phyloP scores from a whole-genome alignment of 163 green algal genomes.

The Prototheca stagnorum region DNA sequence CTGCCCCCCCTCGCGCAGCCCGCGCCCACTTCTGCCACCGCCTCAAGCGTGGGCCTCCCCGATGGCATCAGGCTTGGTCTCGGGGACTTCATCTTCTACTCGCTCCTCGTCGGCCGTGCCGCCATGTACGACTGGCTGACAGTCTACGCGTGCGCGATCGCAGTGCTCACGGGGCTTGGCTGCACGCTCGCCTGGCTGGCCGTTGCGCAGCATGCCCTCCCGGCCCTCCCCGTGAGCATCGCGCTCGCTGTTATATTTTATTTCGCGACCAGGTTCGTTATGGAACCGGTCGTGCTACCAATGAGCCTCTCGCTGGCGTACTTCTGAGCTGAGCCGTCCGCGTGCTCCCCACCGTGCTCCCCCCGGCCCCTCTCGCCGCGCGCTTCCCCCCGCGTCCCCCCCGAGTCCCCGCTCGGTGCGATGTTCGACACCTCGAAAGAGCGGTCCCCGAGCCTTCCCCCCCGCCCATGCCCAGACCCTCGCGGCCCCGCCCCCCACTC shows the following conservation, averaged over 20 bases:
- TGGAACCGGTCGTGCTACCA: slow-evolving; percentile 56
- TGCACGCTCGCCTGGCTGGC: slow-evolving; percentile 78
- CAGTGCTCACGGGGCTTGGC: slow-evolving; percentile 74
- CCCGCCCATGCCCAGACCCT: no score
- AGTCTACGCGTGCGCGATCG: slow-evolving; percentile 70
- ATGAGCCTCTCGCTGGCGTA: slow-evolving; percentile 27
- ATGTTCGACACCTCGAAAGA: background rate
- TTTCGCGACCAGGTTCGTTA: slow-evolving; percentile 53
- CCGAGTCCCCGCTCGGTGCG: no score
- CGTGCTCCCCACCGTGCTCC: background rate
- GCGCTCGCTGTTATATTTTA: slow-evolving; percentile 78
- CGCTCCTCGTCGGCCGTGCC: slow-evolving; percentile 72
- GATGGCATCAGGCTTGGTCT: slow-evolving; percentile 85
- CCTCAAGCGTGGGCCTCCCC: slow-evolving; percentile 32
- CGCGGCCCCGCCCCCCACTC: no score
- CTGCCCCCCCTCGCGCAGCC: no score
- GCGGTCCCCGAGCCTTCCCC: background rate
- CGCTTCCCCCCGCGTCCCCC: no score
- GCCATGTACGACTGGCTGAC: slow-evolving; percentile 92
- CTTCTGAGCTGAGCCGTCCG: slow-evolving; percentile 33
- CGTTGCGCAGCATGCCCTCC: slow-evolving; percentile 61
- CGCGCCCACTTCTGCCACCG: no score
- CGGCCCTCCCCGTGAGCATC: slow-evolving; percentile 92
- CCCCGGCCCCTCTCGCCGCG: background rate
- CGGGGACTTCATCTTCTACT: slow-evolving; percentile 96